Percentiles rank a stretch among this genome's conserved stretches.
These are phyloP conservation scores for Basipetospora chlamydospora DNA, from an alignment of 2,329 filamentous ascomycete species.

Conservation along the genomic window DNA sequence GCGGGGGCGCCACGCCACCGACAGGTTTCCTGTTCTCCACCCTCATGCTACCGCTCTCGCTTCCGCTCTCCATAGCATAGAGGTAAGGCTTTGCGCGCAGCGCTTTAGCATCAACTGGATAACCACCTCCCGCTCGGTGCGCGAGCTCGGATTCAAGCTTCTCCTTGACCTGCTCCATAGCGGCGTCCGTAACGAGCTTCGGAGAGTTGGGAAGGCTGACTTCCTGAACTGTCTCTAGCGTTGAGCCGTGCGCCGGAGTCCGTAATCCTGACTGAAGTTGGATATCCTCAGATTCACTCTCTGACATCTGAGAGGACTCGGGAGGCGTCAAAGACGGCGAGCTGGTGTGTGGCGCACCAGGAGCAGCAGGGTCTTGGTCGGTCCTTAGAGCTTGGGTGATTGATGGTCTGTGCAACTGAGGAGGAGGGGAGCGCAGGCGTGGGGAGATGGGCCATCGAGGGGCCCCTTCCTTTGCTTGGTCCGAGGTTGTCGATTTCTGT, in stretches of 20 bases:
- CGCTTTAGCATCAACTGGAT: conserved; percentile 23
- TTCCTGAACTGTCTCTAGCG: conserved; percentile 84
- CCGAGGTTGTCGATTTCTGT: conserved; percentile 38
- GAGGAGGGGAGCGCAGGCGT: conserved; percentile 63
- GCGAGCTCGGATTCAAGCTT: conserved; percentile 28
- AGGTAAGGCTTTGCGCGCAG: conserved; percentile 32
- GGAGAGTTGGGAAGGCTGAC: conserved; percentile 65
- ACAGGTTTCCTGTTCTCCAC: conserved; percentile 25
- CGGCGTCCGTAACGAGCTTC: conserved; percentile 27
- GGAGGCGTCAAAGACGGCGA: conserved; percentile 30
- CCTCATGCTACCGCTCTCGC: conserved; percentile 46
- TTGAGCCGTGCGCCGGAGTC: conserved; percentile 46
- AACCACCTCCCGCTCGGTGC: conserved; percentile 25
- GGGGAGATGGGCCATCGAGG: conserved; percentile 68
- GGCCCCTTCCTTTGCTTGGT: conserved; percentile 31
- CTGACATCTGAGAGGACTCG: conserved; percentile 22
- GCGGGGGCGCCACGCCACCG: conserved; percentile 24
- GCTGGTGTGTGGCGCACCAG: conserved; percentile 37
- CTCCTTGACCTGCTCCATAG: conserved; percentile 36
- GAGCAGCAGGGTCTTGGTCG: conserved; percentile 35
- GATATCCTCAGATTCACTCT: conserved; percentile 38
- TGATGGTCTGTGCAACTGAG: conserved; percentile 32
- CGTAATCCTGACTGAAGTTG: conserved; percentile 37
- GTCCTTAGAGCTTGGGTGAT: conserved; percentile 28
- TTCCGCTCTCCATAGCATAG: conserved; percentile 42